These are phyloP conservation scores for Jamesozyma gamospora DNA, from an alignment of 805 yeast genomes.

Conservation along the genomic window DNA sequence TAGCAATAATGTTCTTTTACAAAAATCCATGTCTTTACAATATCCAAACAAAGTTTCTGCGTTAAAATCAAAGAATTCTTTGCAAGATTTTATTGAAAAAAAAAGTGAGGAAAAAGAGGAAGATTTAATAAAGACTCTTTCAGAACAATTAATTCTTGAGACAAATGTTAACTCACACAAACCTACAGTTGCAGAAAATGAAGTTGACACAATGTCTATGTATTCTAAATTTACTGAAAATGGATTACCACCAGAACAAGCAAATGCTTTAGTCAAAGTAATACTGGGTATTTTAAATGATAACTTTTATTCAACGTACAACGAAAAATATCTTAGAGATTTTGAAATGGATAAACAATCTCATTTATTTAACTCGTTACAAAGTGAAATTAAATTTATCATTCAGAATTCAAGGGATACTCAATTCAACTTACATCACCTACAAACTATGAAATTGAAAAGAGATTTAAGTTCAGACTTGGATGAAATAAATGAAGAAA, in stretches of 20 bases:
- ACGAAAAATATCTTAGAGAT: conserved; percentile 23
- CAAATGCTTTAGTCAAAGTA: conserved; percentile 23
- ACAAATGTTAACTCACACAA: conserved; percentile 15
- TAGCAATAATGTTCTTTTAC: neutral
- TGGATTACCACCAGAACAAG: conserved; percentile 19
- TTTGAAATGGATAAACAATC: conserved; percentile 80
- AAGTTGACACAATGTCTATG: conserved; percentile 20
- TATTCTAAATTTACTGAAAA: conserved; percentile 6
- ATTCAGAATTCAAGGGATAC: conserved; percentile 61
- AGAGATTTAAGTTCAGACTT: conserved; percentile 61
- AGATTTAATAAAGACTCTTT: conserved; percentile 20
- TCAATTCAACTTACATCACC: conserved; percentile 56
- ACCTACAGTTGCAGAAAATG: conserved; percentile 25
- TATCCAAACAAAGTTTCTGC: neutral
- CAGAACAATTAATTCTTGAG: conserved; percentile 23
- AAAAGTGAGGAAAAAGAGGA: neutral
- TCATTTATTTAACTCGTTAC: conserved; percentile 85
- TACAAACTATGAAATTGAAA: conserved; percentile 57
- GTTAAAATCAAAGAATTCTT: neutral
- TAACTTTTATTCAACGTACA: conserved; percentile 37
- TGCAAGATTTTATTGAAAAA: neutral
- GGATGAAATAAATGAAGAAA: conserved; percentile 62
- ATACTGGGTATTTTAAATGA: conserved; percentile 28
- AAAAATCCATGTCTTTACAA: neutral
- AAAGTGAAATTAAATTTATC: conserved; percentile 74